Evolutionary conservation across 306 rosid genomes (phyloP).

Genomic region (Arachis stenosperma): DNA sequence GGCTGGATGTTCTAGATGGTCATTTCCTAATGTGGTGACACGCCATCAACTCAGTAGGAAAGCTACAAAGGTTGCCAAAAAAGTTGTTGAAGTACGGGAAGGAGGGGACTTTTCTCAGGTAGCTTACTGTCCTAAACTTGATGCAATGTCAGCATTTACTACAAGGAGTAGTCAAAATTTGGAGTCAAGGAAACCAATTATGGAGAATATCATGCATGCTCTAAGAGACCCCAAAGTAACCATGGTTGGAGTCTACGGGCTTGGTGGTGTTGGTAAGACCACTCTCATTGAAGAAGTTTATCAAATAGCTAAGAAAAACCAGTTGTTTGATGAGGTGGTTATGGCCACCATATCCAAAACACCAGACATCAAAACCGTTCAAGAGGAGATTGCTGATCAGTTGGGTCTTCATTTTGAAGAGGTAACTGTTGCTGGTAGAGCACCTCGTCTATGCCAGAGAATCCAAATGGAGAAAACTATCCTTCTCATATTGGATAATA

Average conservation of each 20-base stretch:
- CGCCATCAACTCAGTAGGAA: constrained; percentile 18
- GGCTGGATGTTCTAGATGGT: constrained; percentile 3
- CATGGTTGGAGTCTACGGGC: not conserved
- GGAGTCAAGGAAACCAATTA: not conserved
- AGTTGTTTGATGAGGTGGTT: constrained; percentile 11
- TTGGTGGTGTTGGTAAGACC: constrained; percentile 1
- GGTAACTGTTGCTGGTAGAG: not conserved
- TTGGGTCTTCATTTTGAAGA: not conserved
- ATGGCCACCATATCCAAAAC: not conserved
- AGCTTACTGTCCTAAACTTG: not conserved
- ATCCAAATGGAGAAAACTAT: not conserved
- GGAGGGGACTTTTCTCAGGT: not conserved
- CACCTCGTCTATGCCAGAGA: not conserved
- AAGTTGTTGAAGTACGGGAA: not conserved
- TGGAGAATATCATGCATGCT: not conserved
- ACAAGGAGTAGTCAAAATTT: not conserved
- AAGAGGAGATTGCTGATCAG: not conserved
- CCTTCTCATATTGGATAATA: constrained; percentile 3
- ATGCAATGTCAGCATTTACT: not conserved
- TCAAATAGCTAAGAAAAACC: not conserved
- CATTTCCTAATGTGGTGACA: constrained; percentile 3
- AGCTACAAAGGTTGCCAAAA: not conserved
- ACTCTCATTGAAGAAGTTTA: not conserved
- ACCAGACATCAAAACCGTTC: not conserved
- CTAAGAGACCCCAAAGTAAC: not conserved